Percentiles rank a stretch among this genome's conserved stretches.
Conservation (phyloP, 2,329 filamentous ascomycete genomes). For the Zelopaecilomyces penicillatus region DNA sequence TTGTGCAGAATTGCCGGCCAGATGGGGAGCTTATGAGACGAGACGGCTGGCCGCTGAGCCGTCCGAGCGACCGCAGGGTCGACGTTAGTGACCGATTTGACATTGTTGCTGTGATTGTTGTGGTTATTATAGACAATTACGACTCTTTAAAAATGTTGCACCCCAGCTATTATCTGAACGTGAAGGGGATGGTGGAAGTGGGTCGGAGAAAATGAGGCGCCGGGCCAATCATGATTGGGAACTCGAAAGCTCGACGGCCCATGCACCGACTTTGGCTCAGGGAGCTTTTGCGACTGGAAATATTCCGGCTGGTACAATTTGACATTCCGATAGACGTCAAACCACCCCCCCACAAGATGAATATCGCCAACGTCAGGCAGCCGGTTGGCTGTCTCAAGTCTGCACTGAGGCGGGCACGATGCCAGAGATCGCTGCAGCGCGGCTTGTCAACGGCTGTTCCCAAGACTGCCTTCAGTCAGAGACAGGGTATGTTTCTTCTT, state of each 20-base stretch:
- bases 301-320: constrained; percentile 3
- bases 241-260: constrained; percentile 11
- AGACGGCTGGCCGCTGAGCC: constrained; percentile 3
- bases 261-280: no score
- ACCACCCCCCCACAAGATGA: constrained; percentile 36
- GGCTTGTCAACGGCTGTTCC: constrained; percentile 37
- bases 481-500: constrained; percentile 25
- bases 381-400: constrained; percentile 64
- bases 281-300: constrained; percentile 12
- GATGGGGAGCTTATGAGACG: background rate
- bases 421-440: constrained; percentile 36
- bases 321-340: constrained; percentile 7
- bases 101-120: constrained; percentile 6
- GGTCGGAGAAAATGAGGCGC: constrained; percentile 22
- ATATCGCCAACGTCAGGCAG: constrained; percentile 54
- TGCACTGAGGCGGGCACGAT: constrained; percentile 49
- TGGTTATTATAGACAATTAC: background rate
- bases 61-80: constrained; percentile 17
- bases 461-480: constrained; percentile 20
- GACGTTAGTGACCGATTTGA: constrained; percentile 16
- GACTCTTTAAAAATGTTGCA: constrained; percentile 11
- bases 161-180: constrained; percentile 1
- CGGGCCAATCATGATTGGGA: constrained; percentile 28
- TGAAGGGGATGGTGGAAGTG: constrained; percentile 8
- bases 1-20: constrained; percentile 21